Percentiles rank a stretch among this genome's conserved stretches.
phyloP scores from a whole-genome alignment of 1,284 basidiomycete genomes.

The Earliella scabrosa region DNA sequence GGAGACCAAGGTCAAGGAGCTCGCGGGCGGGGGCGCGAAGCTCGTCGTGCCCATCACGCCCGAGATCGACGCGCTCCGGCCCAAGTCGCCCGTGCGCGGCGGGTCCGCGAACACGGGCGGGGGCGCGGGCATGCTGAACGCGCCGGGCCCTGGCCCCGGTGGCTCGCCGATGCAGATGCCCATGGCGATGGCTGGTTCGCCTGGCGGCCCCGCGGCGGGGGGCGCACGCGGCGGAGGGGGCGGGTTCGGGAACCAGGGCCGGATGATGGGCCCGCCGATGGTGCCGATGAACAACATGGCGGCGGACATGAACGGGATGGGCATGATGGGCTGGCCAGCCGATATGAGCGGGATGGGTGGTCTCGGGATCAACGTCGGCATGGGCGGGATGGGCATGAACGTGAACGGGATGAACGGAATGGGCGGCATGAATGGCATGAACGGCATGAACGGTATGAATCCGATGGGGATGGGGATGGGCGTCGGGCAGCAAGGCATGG shows the following conservation, averaged over 20 bases:
- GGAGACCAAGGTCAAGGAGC: conserved; percentile 59
- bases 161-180: conserved; percentile 25
- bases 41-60: conserved; percentile 68
- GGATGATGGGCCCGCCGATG: conserved; percentile 55
- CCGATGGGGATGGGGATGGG: conserved; percentile 30
- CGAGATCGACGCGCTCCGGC: conserved; percentile 86
- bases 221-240: conserved; percentile 14
- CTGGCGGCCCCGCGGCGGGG: conserved; percentile 3
- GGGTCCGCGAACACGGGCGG: conserved; percentile 33
- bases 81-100: conserved; percentile 78
- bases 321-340: conserved; percentile 29
- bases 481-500: conserved; percentile 12
- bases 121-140: conserved; percentile 15
- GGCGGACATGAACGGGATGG: conserved; percentile 24
- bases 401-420: conserved; percentile 22
- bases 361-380: conserved; percentile 29
- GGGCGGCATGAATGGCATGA: conserved; percentile 24
- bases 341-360: conserved; percentile 29
- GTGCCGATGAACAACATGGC: conserved; percentile 38
- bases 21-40: conserved; percentile 50
- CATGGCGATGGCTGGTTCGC: conserved; percentile 23
- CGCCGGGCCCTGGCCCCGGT: conserved; percentile 17
- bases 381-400: conserved; percentile 21
- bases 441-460: conserved; percentile 28
- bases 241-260: conserved; percentile 36